Percentiles rank a stretch among this genome's conserved stretches.
Evolutionary conservation across 495 filamentous ascomycete genomes (phyloP).

Genomic region (Arthonia radiata): DNA sequence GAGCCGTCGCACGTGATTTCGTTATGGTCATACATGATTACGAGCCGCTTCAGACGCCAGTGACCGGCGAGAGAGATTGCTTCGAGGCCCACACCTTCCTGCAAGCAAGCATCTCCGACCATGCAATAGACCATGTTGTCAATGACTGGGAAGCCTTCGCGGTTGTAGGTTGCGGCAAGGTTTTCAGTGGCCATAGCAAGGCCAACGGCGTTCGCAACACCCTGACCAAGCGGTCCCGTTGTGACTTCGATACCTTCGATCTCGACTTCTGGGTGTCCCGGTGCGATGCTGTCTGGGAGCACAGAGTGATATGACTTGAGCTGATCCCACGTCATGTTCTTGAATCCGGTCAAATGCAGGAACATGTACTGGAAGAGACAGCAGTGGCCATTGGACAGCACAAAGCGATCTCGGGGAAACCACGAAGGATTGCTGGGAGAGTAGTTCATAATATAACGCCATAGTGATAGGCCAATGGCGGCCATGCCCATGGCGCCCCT

Average conservation of each 20-base stretch:
- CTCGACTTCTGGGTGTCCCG: constrained; percentile 37
- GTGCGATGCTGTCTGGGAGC: constrained; percentile 21
- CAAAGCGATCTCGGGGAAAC: constrained; percentile 28
- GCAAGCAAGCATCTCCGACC: constrained; percentile 31
- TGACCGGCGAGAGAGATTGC: constrained; percentile 30
- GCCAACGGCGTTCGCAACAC: constrained; percentile 33
- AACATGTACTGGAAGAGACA: constrained; percentile 35
- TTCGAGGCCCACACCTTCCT: constrained; percentile 34
- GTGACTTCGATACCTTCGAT: constrained; percentile 36
- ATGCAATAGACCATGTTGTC: constrained; percentile 28
- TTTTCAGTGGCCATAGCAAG: constrained; percentile 33
- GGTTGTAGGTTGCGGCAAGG: constrained; percentile 27
- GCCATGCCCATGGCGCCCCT: constrained; percentile 35
- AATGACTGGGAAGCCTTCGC: constrained; percentile 22
- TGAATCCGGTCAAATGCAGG: constrained; percentile 31
- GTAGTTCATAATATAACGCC: constrained; percentile 27
- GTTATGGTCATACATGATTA: constrained; percentile 35
- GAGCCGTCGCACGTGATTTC: constrained; percentile 33
- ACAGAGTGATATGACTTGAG: constrained; percentile 32
- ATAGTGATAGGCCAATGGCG: constrained; percentile 26
- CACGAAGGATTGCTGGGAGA: constrained; percentile 19
- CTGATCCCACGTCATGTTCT: constrained; percentile 32
- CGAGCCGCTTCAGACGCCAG: constrained; percentile 27
- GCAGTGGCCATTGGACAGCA: constrained; percentile 33
- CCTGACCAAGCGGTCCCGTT: constrained; percentile 34